phyloP scores from a whole-genome alignment of 371 early-diverging fungal species.

The Syncephalastrum monosporum region DNA sequence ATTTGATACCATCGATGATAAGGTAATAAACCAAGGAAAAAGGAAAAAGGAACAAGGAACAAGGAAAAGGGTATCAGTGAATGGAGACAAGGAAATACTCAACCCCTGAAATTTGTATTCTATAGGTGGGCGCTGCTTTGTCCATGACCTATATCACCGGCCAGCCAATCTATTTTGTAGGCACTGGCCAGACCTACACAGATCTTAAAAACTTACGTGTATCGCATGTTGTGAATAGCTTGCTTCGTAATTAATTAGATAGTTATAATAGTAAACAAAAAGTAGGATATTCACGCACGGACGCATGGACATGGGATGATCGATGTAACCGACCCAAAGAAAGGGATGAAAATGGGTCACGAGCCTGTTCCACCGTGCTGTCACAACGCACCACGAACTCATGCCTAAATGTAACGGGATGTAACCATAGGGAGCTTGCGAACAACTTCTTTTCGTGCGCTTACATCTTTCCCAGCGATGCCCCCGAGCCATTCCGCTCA shows the following conservation, averaged over 20 bases:
- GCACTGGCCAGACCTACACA: constrained; percentile 98
- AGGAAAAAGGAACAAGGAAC: neutral
- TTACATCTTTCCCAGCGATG: too few relatives aligned
- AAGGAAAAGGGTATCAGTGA: neutral
- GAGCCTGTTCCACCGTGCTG: too few relatives aligned
- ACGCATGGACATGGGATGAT: too few relatives aligned
- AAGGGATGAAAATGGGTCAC: too few relatives aligned
- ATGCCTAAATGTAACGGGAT: too few relatives aligned
- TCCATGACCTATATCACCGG: constrained; percentile 97
- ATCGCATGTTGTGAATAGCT: constrained; percentile 79
- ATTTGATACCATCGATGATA: constrained; percentile 99
- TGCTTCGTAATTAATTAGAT: constrained; percentile 60
- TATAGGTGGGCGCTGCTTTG: constrained; percentile 90
- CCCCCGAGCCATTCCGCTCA: too few relatives aligned
- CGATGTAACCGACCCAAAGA: too few relatives aligned
- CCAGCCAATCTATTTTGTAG: constrained; percentile 99
- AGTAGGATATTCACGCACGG: neutral
- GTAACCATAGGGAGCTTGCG: too few relatives aligned
- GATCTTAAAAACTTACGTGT: constrained; percentile 93
- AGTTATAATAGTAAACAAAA: neutral
- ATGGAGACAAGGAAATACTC: neutral
- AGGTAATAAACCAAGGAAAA: constrained; percentile 74
- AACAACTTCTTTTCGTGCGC: too few relatives aligned
- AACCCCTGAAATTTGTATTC: neutral
- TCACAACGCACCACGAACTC: too few relatives aligned